These are phyloP conservation scores for Exserohilum rostratum DNA, from an alignment of 2,329 filamentous ascomycete species.

Conservation along the genomic window DNA sequence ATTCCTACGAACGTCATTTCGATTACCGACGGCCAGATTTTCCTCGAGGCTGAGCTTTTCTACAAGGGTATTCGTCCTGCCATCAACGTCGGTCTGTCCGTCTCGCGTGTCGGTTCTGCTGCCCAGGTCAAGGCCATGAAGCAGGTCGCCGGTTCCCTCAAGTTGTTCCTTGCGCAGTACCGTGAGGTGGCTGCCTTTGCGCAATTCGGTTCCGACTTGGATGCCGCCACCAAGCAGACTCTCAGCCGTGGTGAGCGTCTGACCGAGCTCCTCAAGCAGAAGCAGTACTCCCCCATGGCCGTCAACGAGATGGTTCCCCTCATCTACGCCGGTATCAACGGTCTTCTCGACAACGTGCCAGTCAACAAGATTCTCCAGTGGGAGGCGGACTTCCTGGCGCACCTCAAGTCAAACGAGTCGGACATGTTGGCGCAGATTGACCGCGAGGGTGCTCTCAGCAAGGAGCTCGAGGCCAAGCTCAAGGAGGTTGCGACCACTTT, in stretches of 20 bases:
- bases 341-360: conserved; percentile 85
- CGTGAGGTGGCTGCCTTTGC: conserved; percentile 99
- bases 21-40: conserved; percentile 98
- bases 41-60: conserved; percentile 98
- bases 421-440: conserved; percentile 86
- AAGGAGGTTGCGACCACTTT: conserved; percentile 78
- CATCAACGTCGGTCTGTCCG: conserved; percentile 99
- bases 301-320: conserved; percentile 99
- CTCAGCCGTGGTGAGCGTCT: conserved; percentile 97
- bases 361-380: conserved; percentile 90
- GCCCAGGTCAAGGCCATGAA: conserved; percentile 99
- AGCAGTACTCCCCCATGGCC: conserved; percentile 98
- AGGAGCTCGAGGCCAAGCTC: conserved; percentile 85
- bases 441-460: conserved; percentile 94
- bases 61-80: conserved; percentile 99
- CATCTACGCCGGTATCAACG: conserved; percentile 99
- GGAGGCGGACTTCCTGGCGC: conserved; percentile 92
- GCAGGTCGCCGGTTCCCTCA: conserved; percentile 99
- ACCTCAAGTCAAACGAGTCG: conserved; percentile 88
- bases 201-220: conserved; percentile 99
- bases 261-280: conserved; percentile 99
- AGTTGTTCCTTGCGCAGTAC: conserved; percentile 99
- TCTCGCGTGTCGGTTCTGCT: conserved; percentile 99
- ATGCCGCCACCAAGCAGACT: conserved; percentile 98
- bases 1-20: conserved; percentile 99